Evolutionary conservation across 176 grass and related monocot genomes (phyloP), one percentile per base, ranked within the genome.

Genomic region (Paspalum vaginatum): DNA sequence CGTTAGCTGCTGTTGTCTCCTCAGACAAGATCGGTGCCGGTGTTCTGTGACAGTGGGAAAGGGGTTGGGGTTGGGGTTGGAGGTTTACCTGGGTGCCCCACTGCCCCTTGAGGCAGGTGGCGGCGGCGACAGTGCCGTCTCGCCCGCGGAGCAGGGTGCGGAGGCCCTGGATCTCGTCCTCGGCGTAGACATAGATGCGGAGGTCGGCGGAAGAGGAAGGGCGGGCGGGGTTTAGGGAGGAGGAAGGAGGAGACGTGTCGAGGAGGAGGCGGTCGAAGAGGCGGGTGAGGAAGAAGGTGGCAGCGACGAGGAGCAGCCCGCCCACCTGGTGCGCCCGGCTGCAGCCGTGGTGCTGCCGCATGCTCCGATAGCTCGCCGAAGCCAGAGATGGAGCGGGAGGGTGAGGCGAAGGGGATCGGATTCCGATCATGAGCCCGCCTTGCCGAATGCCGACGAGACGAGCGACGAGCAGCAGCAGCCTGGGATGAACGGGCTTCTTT

Each of bases 71-170:
- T 40, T 68, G 11, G 6, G 70, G 45, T 47, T 25, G 45, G 22
- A 32, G 14, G 46, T 51, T 71, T 51, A 94, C 96, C 86, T 98
- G 92, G 16, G 96, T 98, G 37, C 92, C 96, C 96, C 96, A 98
- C 72, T 98, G 96, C 32, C 92, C 96, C 90, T 99, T 99, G 72
- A 93, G 56, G 90, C 96, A 99, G 55, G 86, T 83, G 14, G 89
- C 83, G 4, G 84, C 66, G 45, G 84, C 37, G 86, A 98, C 78
- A 26, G 40, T 43, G 72, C 61, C 75, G 50, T 95, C 86, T 38
- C 86, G 87, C 21, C 96, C 92, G 43, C 86, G 84, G 43, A 98
- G 89, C 48, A 98, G 89, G 71, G 69, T 79, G 72, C 84, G 86
- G 61, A 98, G 87, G 46, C 90, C 92, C 39, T 88, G 84, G 52